Evolutionary conservation across 1,284 basidiomycete species (phyloP).

Genomic region (Ganoderma multipileum): DNA sequence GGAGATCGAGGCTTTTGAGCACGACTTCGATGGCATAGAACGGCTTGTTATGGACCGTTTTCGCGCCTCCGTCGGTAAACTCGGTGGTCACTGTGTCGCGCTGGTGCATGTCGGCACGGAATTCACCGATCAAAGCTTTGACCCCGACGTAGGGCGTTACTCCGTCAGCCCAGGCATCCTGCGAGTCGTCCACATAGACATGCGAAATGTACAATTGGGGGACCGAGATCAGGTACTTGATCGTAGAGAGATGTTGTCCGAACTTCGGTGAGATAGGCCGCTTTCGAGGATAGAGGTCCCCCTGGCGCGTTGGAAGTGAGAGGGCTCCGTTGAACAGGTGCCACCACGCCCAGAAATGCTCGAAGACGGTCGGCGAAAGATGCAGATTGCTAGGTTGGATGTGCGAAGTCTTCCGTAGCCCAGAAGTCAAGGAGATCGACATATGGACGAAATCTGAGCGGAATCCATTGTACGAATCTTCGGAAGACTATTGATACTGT

Average conservation of each 20-base stretch:
- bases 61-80: constrained; percentile 56
- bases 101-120: constrained; percentile 94
- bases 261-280: constrained; percentile 88
- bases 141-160: constrained; percentile 83
- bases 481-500: constrained; percentile 44
- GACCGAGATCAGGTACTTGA: constrained; percentile 91
- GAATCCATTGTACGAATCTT: constrained; percentile 90
- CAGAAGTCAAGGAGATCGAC: constrained; percentile 84
- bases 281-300: constrained; percentile 77
- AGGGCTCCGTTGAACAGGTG: constrained; percentile 82
- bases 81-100: constrained; percentile 82
- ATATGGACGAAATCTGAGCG: constrained; percentile 96
- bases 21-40: constrained; percentile 95
- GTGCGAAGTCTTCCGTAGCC: constrained; percentile 38
- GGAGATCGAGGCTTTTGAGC: constrained; percentile 80
- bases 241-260: constrained; percentile 86
- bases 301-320: constrained; percentile 89
- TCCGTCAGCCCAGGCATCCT: constrained; percentile 81
- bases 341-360: constrained; percentile 96
- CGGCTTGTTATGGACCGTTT: constrained; percentile 79
- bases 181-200: constrained; percentile 83
- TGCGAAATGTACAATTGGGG: constrained; percentile 88
- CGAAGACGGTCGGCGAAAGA: constrained; percentile 86
- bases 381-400: constrained; percentile 77
- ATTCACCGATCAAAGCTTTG: constrained; percentile 83